Evolutionary conservation across 768 basidiomycete species (phyloP).

Genomic region (Panellus pusillus): DNA sequence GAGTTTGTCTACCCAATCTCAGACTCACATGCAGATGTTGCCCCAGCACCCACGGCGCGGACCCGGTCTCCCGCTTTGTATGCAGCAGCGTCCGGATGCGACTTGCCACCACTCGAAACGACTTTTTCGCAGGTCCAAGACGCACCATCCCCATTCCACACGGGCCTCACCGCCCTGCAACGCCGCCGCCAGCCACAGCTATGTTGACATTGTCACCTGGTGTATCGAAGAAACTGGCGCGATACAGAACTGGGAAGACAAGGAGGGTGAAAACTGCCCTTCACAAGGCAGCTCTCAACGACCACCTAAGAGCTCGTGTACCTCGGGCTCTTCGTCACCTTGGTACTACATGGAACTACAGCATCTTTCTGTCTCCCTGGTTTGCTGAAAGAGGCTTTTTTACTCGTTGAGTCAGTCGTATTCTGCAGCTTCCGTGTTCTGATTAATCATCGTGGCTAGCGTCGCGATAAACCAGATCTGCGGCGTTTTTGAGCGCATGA

Average conservation of each 20-base stretch:
- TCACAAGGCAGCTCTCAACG: conserved; percentile 83
- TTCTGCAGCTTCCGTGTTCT: conserved; percentile 2
- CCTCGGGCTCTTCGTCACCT: conserved; percentile 76
- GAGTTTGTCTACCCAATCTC: conserved; percentile 60
- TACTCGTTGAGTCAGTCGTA: conserved; percentile 43
- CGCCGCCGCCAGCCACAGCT: conserved; percentile 78
- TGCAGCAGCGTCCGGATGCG: conserved; percentile 79
- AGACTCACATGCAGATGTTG: conserved; percentile 2
- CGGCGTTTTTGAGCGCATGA: conserved; percentile 81
- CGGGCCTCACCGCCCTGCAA: conserved; percentile 81
- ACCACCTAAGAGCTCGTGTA: conserved; percentile 78
- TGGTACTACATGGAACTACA: conserved; percentile 58
- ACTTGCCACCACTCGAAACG: conserved; percentile 67
- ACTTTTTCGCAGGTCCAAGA: conserved; percentile 76
- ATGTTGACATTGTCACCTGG: conserved; percentile 75
- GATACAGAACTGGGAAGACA: conserved; percentile 84
- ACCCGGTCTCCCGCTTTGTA: conserved; percentile 74
- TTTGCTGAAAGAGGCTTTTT: conserved; percentile 50
- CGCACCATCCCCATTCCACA: conserved; percentile 76
- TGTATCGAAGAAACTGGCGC: conserved; percentile 85
- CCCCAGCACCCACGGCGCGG: conserved; percentile 23
- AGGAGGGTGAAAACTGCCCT: conserved; percentile 90
- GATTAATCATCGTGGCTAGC: conserved; percentile 31
- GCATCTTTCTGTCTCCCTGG: conserved; percentile 56
- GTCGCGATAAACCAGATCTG: conserved; percentile 68